Evolutionary conservation across 306 rosid genomes (phyloP), one percentile per base, ranked within the genome.

Genomic region (Cotoneaster glaucophyllus): DNA sequence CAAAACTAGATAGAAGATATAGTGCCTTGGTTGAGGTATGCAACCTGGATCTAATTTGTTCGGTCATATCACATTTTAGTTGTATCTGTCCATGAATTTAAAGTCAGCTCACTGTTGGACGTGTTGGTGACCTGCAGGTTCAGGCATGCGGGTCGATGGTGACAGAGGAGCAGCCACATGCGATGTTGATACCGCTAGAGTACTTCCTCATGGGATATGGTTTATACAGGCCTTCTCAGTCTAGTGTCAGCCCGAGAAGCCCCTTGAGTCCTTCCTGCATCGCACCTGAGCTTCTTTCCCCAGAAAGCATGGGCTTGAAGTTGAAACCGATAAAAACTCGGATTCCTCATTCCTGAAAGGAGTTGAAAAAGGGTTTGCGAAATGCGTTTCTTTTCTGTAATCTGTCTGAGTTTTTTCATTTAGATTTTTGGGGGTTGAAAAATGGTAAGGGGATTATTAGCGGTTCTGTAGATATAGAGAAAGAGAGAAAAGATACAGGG

Each of bases 261-360:
- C 99, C 97, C 64, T 83, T 95, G 88, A 92, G 91, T 72, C 99
- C 97, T 22, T 84, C 93, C 64, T 90, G 92, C 90, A 95, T 95
- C 5, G 84, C 97, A 44, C 97, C 97, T 0, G 97, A 95, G 88
- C 99, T 95, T 78, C 91, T 84, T 74, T 84, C 99, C 12, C 99
- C 99, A 2, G 99, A 92, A 87, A 95, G 99, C 75, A 95, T 95
- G 99, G 97, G 99, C 43, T 85, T 95, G 91, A 95, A 95, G 89
- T 84, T 95, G 88, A 95, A 95, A 81, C 99, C 97, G 13, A 95
- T 95, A 70, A 92, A 86, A 84, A 95, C 97, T 39, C 84, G 96
- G 77, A 86, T 87, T 58, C 77, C 93, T 34, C 53, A 15, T 78
- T 64, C 74, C 86, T 72, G 64, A 84, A 56, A 70, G 72, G 69